Base-by-base conservation (phyloP, 768 basidiomycete genomes). In the Boletus patriciae region DNA sequence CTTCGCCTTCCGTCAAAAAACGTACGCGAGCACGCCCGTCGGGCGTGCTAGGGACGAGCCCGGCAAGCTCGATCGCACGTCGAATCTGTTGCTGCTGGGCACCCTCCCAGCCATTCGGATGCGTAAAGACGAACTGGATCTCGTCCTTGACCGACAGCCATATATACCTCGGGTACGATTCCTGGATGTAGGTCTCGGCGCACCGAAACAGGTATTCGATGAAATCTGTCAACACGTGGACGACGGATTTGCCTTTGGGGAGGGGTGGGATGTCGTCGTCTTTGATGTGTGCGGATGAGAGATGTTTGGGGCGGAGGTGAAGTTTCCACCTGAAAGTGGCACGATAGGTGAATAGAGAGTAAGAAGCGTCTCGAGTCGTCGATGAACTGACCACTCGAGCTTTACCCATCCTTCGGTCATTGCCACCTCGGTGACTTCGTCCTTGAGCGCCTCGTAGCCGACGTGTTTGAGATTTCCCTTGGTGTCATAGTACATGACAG, bases 91-190 rank as follows among this genome's bases (percentile, higher is more conserved):
- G 67, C 50, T 85, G 85, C 60, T 87, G 85, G 0, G 63, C 63
- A 1, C 81, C 80, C 54, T 80, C 84, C 85, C 85, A 86, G 0
- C 82, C 83, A 52, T 86, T 86, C 2, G 85, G 85, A 60, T 85
- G 83, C 0, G 78, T 77, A 6, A 86, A 73, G 3, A 86, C 71
- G 54, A 80, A 81, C 27, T 81, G 74, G 21, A 81, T 78, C 2
- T 55, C 62, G 15, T 71, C 55, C 54, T 77, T 69, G 18, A 83
- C 57, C 0, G 74, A 76, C 0, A 54, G 49, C 82, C 81, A 83
- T 1, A 81, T 62, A 4, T 82, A 81, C 1, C 43, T 40, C 0
- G 71, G 66, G 40, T 80, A 76, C 0, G 74, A 71, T 18, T 81
- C 78, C 16, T 65, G 59, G 33, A 85, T 82, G 50, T 79, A 84